Evolutionary conservation across 208 protist genomes (phyloP).

Genomic region (Trichomonas tenax): DNA sequence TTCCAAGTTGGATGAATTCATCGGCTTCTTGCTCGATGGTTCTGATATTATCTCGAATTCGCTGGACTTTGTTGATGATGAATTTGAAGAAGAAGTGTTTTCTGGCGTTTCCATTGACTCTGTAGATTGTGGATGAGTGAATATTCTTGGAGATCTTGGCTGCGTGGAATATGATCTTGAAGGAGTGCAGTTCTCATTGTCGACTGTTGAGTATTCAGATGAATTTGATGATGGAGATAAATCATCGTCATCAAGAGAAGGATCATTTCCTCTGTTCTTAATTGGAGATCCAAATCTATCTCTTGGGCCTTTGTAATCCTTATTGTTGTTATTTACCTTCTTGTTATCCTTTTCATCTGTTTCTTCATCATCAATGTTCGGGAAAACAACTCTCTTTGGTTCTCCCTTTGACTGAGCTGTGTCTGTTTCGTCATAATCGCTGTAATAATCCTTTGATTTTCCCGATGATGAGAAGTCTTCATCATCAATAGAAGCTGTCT

Average conservation of each 20-base stretch:
- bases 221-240: not conserved
- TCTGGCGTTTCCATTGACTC: too few relatives aligned
- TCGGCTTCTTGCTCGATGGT: too few relatives aligned
- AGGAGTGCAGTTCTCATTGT: not conserved
- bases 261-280: not conserved
- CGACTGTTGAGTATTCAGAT: not conserved
- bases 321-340: not conserved
- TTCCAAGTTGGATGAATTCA: too few relatives aligned
- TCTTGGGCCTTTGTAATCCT: too few relatives aligned
- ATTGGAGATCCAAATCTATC: too few relatives aligned
- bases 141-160: too few relatives aligned
- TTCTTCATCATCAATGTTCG: too few relatives aligned
- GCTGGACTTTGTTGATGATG: too few relatives aligned
- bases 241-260: not conserved
- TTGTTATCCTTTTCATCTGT: too few relatives aligned
- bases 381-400: not conserved
- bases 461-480: not conserved
- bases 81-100: too few relatives aligned
- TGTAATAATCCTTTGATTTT: not conserved
- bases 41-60: too few relatives aligned
- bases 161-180: not conserved
- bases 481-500: not conserved
- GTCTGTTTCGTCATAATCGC: not conserved
- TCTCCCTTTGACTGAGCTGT: not conserved
- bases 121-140: not conserved